phyloP scores from a whole-genome alignment of 768 basidiomycete species.

The Myochromella boudieri region DNA sequence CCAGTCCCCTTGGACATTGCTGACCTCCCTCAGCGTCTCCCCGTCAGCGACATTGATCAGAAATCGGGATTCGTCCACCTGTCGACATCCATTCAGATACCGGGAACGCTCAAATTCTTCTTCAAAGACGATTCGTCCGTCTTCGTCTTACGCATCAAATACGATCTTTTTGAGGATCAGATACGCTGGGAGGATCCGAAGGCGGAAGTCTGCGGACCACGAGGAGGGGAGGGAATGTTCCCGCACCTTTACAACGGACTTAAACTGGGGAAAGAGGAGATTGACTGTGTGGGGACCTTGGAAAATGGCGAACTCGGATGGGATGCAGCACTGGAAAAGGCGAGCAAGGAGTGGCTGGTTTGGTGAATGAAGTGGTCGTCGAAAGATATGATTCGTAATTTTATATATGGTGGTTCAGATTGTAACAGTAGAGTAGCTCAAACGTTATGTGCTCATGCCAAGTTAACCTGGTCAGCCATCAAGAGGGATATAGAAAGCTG shows the following conservation, averaged over 20 bases:
- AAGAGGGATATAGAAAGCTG: too few species aligned
- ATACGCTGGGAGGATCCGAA: constrained; percentile 53
- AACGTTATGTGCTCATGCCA: too few species aligned
- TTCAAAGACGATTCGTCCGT: constrained; percentile 39
- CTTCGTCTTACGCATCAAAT: constrained; percentile 44
- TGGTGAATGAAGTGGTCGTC: neutral
- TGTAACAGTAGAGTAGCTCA: too few species aligned
- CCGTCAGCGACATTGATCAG: constrained; percentile 49
- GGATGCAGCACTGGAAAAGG: constrained; percentile 23
- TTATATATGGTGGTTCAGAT: neutral
- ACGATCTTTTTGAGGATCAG: constrained; percentile 34
- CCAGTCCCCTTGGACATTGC: constrained; percentile 30
- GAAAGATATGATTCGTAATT: neutral
- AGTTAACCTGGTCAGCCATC: too few species aligned
- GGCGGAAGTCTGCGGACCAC: constrained; percentile 40
- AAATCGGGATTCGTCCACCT: constrained; percentile 52
- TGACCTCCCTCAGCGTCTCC: constrained; percentile 43
- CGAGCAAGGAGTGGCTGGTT: constrained; percentile 7
- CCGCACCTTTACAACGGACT: constrained; percentile 54
- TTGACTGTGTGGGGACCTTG: constrained; percentile 38
- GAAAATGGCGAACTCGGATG: constrained; percentile 29
- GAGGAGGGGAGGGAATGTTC: constrained; percentile 47
- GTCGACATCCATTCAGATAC: constrained; percentile 48
- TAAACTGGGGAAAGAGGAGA: constrained; percentile 42
- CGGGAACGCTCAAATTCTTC: constrained; percentile 45